These are phyloP conservation scores for Zoysia japonica DNA, from an alignment of 176 grass and related monocot genomes.

Conservation along the genomic window DNA sequence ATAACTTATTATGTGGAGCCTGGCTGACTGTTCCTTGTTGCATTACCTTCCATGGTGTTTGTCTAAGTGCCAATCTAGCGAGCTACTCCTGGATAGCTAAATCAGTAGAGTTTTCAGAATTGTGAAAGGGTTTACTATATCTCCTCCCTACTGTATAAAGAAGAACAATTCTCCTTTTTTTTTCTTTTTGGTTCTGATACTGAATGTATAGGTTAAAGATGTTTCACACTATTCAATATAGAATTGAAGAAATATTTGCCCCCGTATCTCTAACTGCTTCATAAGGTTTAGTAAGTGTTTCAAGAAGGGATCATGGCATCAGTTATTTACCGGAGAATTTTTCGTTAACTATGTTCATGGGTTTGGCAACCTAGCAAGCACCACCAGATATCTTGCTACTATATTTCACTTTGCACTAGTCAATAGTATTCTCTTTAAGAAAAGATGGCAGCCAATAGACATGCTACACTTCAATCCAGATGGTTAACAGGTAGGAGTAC, in stretches of 20 bases:
- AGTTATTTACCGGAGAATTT: conserved; percentile 1
- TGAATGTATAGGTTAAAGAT: conserved; percentile 44
- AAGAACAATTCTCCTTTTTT: background rate
- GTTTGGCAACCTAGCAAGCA: background rate
- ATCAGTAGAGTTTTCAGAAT: conserved; percentile 28
- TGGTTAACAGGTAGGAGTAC: background rate
- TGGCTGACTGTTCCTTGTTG: conserved; percentile 20
- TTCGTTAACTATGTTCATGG: background rate
- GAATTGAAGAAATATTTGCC: conserved; percentile 9
- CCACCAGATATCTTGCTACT: background rate
- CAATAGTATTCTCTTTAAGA: no score
- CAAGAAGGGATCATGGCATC: conserved; percentile 18
- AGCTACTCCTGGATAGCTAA: conserved; percentile 1
- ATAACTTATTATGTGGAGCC: conserved; percentile 32
- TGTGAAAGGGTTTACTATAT: background rate
- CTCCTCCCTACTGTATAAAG: conserved; percentile 36
- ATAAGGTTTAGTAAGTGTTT: background rate
- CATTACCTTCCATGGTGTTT: conserved; percentile 30
- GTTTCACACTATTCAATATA: conserved; percentile 12
- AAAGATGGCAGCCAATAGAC: background rate
- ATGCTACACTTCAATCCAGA: no score
- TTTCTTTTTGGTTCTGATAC: conserved; percentile 21
- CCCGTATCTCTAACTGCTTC: background rate
- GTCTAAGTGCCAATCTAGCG: conserved; percentile 10
- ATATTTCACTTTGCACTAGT: background rate